Base-by-base conservation (phyloP, 306 rosid genomes). In the Glycyrrhiza uralensis region DNA sequence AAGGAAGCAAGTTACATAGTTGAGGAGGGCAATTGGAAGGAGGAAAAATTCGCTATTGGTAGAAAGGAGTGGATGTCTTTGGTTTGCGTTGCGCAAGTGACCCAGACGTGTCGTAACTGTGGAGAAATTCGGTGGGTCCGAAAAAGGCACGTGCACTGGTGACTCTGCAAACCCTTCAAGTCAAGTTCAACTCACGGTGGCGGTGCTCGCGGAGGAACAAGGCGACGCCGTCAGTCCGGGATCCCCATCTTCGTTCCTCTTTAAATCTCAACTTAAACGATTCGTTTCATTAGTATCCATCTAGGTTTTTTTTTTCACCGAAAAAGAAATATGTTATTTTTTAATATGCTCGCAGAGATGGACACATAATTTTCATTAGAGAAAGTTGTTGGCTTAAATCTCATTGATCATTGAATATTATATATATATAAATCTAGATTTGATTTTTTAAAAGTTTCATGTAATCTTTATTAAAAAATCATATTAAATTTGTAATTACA, bases 231-330 rank as follows among this genome's bases (percentile, higher is more conserved):
- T 17, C 1, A 58, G 10, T 28, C 54, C 3, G n/a, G 0, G 1
- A 45, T 23, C 18, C 13, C 54, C 14, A 12, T 39, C 65, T 55
- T 6, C 41, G 60, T n/a, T 44, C 39, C 24, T 2, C 18, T 1
- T 59, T 33, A 17, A 33, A 33, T 73, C 60, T 36, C 22, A 36
- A 11, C 24, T 19, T 36, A 66, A 76, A 76, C 80, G 75, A 13
- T 9, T 56, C 75, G 80, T 76, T 76, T 76, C 74, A 65, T 65
- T 63, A 64, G 33, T 15, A 5, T 46, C 30, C 17, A 17, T 46
- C 23, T 17, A 45, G 52, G 1, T 46, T 18, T 46, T 15, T 0
- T 17, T 11, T 4, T 17, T 5, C 7, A 1, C 0, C 10, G 6
- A n/a, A n/a, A n/a, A n/a, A n/a, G n/a, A n/a, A n/a, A n/a, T n/a